A percentile compares a stretch with the other conserved stretches of the same genome.
Conservation (phyloP, 2,329 filamentous ascomycete species). For the Aspergillus sp. region DNA sequence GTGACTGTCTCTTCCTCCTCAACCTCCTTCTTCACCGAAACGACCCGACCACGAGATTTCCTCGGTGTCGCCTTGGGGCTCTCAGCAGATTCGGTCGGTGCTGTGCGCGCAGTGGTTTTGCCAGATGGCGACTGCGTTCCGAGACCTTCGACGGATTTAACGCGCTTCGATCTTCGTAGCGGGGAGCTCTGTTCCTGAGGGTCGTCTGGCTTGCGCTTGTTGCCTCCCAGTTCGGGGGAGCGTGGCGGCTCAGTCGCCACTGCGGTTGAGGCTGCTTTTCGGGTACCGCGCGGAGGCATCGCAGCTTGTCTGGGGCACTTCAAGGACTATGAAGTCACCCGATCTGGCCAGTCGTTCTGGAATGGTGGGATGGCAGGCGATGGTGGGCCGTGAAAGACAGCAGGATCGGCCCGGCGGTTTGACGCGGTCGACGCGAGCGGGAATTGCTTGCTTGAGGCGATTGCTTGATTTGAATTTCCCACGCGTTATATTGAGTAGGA, state of each 20-base stretch:
- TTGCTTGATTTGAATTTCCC: background rate
- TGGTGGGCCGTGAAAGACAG: background rate
- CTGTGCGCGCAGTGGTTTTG: background rate
- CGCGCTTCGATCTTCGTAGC: conserved; percentile 32
- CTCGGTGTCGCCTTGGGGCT: conserved; percentile 13
- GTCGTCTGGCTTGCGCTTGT: conserved; percentile 33
- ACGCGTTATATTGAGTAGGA: background rate
- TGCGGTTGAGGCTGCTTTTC: conserved; percentile 15
- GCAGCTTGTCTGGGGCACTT: background rate
- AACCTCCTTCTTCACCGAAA: conserved; percentile 18
- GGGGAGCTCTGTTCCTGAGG: conserved; percentile 26
- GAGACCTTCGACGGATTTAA: conserved; percentile 24
- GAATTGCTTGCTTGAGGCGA: background rate
- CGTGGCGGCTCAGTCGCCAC: conserved; percentile 9
- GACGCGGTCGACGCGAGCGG: conserved; percentile 8
- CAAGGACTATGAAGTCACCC: background rate
- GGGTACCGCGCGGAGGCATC: conserved; percentile 22
- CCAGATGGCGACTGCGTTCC: background rate
- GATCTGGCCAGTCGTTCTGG: background rate
- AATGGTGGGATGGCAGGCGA: background rate
- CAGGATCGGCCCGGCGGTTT: background rate
- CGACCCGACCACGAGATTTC: background rate
- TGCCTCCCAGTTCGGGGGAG: conserved; percentile 13
- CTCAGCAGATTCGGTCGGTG: background rate
- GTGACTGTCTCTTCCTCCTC: conserved; percentile 15